Base-by-base conservation (phyloP, 768 basidiomycete species). In the Terana coerulea region DNA sequence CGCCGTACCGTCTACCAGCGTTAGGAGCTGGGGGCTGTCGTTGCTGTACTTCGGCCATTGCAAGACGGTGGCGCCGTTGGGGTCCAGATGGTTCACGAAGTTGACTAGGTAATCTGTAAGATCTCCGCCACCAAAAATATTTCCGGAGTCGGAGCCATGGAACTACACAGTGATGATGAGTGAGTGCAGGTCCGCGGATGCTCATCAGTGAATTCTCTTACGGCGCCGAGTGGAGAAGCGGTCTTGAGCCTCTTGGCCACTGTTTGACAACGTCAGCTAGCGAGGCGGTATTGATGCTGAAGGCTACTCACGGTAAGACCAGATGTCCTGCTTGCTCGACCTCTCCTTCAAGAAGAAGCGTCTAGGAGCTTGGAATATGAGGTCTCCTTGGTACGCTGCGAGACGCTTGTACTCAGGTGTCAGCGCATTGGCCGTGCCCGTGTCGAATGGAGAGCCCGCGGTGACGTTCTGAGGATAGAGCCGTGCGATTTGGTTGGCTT, bases 361-460 rank as follows among this genome's bases (percentile, higher is more conserved):
- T 21, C 64, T 47, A 34, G 62, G 57, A 2, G 59, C 63, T 19
- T 65, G 57, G 52, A 65, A 64, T 17, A 58, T 33, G 7, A 49
- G 21, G 48, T 67, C 66, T 1, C 66, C 66, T 44, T 57, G 55
- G 25, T 66, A 25, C 0, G 66, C 60, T 9, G 65, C 59, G 25
- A 67, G 26, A 1, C 66, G 60, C 51, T 67, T 67, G 58, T 55
- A 66, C 42, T 65, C 46, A 11, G 76, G 72, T 76, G 51, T 70
- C 69, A 80, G 39, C 0, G 68, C 70, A 51, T 81, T 79, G 15
- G 69, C 52, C 30, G 59, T 22, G 0, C 74, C 71, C 0, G 81
- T 83, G 48, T 69, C 69, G 55, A 75, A 83, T 0, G 81, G 81
- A 0, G 79, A 81, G 17, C 81, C 81, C 45, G 71, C 56, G 1